A percentile compares a stretch with the other conserved stretches of the same genome.
Evolutionary conservation across 352 stramenopile genomes (phyloP).

Genomic region (Blastocystis sp.): DNA sequence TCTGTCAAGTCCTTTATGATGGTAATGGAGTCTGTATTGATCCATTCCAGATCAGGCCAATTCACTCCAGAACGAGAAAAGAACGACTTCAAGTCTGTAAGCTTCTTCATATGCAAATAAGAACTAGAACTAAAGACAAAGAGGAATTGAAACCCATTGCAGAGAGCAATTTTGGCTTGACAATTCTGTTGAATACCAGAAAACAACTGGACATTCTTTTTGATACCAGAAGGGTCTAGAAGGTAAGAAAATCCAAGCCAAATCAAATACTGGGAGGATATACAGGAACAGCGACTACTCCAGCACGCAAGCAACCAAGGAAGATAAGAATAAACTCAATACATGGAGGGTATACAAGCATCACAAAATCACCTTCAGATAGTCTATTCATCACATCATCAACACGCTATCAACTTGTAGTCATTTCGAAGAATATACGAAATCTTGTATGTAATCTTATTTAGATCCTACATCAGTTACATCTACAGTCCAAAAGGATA

Average conservation of each 20-base stretch:
- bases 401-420: not conserved
- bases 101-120: constrained; percentile 56
- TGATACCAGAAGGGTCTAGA: constrained; percentile 86
- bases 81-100: constrained; percentile 73
- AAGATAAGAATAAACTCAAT: constrained; percentile 96
- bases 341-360: constrained; percentile 93
- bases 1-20: not conserved
- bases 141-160: not conserved
- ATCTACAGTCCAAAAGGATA: not conserved
- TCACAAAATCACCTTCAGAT: constrained; percentile 76
- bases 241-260: not conserved
- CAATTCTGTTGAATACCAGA: constrained; percentile 84
- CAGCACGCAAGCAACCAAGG: constrained; percentile 87
- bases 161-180: constrained; percentile 83
- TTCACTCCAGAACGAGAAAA: constrained; percentile 10
- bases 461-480: constrained; percentile 21
- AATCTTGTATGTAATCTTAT: constrained; percentile 54
- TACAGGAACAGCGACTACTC: constrained; percentile 88
- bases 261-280: constrained; percentile 75
- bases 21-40: constrained; percentile 71
- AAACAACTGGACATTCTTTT: constrained; percentile 93
- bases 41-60: constrained; percentile 74
- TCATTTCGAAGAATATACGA: constrained; percentile 2
- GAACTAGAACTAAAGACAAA: not conserved
- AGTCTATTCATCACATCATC: not conserved